Base-by-base conservation (phyloP, 305 asterid species). In the Solanum aculeatissimum region DNA sequence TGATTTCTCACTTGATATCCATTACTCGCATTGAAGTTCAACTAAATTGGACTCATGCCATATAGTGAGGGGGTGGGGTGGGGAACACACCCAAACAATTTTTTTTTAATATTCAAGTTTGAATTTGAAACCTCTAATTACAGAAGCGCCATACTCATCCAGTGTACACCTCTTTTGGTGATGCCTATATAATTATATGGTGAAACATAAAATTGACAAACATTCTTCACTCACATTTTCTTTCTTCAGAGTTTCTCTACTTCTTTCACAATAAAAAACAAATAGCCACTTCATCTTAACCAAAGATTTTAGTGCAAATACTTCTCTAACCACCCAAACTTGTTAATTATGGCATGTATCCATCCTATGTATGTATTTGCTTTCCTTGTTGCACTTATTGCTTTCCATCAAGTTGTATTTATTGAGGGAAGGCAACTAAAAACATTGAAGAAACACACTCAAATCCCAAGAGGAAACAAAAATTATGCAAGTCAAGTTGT, bases 401-500 rank as follows among this genome's bases (percentile, higher is more conserved):
- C 58, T 80, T 71, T 70, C 83, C 78, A 75, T 74, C 69, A 71
- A 42, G 47, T 72, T 71, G 90, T 74, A 72, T 49, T 57, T 43
- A 19, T 84, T 8, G 87, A 88, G 74, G 92, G 91, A 83, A 88
- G 92, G 83, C 85, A 82, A 29, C 72, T 88, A 65, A 89, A 87
- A 32, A 42, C 70, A 47, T 21, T 71, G 68, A 86, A 84, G 74
- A 77, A 84, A 65, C n/a, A 70, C 4, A 83, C 12, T 47, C 80
- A 84, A 78, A 49, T 10, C 70, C 83, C 69, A 11, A 54, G 32
- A 83, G 82, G 21, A 57, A 74, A 49, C 21, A 51, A 70, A 47
- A 43, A 69, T 19, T 74, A 86, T 80, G 87, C 80, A 72, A 54
- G 45, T 47, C 54, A 84, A 77, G 38, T 2, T 25, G 77, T 55